Base-by-base conservation (phyloP, 768 basidiomycete species). In the Rhizopogon rudus region DNA sequence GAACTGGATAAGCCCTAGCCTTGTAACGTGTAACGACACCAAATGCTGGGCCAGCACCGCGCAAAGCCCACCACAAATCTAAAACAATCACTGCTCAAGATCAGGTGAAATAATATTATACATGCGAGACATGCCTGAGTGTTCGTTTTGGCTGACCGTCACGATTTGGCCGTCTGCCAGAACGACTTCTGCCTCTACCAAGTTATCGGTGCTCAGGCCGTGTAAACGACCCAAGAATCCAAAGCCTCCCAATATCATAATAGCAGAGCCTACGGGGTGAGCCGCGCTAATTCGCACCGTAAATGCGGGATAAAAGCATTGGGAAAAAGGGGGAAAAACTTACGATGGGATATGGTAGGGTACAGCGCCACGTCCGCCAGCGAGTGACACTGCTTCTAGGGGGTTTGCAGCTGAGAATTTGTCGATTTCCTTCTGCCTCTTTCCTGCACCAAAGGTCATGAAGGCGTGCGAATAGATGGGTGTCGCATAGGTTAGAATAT, bases 151-250 rank as follows among this genome's bases (percentile, higher is more conserved):
- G 59, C 79, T 91, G 6, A 87, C 81, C 56, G 87, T 78, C 20
- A 93, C 79, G 44, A 97, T 88, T n/a, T 83, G 75, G 5, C 94
- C 94, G 69, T 96, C 92, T 4, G 93, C 88, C 16, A 94, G 77
- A 2, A 97, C 94, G 72, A 94, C 86, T 70, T 98, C 94, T 0
- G 89, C 88, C 64, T 97, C 93, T 5, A 95, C 88, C 25, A 96
- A 73, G 65, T 89, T 91, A 67, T 98, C 94, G 65, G 93, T 81
- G 56, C 91, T 93, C 53, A 97, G 75, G 6, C 94, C 94, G 58
- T 87, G 81, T 61, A 93, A 71, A 51, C 94, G 80, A 51, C 90
- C 86, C 43, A 94, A 75, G 73, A 96, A 86, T 1, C 94, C 94
- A 63, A 96, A 96, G 1, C 94, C 94, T 16, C 90, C 93, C 3